Evolutionary conservation across 306 rosid genomes (phyloP), one percentile per base, ranked within the genome.

Genomic region (Pterocarpus santalinus): DNA sequence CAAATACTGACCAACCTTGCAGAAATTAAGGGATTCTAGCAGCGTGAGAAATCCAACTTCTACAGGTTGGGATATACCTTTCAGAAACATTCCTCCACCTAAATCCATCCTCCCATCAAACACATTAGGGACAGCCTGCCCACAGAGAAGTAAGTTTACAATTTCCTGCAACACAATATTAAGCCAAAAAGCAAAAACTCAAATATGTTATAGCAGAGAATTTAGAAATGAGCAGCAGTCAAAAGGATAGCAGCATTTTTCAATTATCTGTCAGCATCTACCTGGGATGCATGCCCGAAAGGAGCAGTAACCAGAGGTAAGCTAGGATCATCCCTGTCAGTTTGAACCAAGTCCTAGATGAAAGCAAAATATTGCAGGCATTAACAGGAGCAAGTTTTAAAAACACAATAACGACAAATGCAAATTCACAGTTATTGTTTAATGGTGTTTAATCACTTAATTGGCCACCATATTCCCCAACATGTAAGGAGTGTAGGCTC

Each of bases 211-310:
- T 51, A 65, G 74, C 5, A 56, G 69, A 78, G 49, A 65, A 72
- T 38, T 51, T 75, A 22, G 39, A 81, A 80, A 69, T 65, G 44
- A 46, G 63, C 41, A 34, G 35, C 44, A 36, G 17, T 16, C 39
- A 60, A 65, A 53, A 58, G 17, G 47, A 75, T 43, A 32, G 36
- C 30, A 33, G 11, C 65, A 57, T 35, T 80, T 66, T 72, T 78
- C 35, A 57, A 46, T 65, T 35, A 16, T 28, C 43, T 47, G 76
- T 69, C 39, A 34, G 36, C 16, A 38, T 55, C 78, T 83, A 94
- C 97, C 98, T 94, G 98, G 46, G 98, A 94, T 47, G 97, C 97
- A 80, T 94, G 97, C 51, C 98, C 97, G 81, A 92, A 91, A 76
- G 97, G 97, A 86, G 97, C 97, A 76, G 98, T 94, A 67, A 94